These are phyloP conservation scores for Corymbia calophylla DNA, from an alignment of 441 rosid species.

Conservation along the genomic window DNA sequence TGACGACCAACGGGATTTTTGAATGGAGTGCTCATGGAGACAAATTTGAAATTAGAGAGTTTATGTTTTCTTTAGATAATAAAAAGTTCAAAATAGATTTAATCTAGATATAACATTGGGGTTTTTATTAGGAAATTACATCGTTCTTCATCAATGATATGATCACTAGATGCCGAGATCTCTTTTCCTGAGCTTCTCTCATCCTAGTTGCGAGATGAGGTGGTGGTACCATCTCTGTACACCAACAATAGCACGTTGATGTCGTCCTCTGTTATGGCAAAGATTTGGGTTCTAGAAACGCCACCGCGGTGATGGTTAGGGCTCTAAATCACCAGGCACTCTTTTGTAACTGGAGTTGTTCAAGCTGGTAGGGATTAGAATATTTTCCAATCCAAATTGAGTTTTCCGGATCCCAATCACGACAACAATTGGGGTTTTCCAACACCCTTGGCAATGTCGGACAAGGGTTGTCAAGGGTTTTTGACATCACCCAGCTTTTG, in stretches of 20 bases:
- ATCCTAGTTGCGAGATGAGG: background rate
- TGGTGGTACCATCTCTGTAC: background rate
- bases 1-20: background rate
- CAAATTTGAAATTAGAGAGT: background rate
- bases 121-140: fast-evolving
- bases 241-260: background rate
- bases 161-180: background rate
- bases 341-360: background rate
- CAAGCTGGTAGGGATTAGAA: background rate
- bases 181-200: background rate
- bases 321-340: background rate
- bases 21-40: background rate
- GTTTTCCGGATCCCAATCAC: background rate
- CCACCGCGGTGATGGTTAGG: background rate
- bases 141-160: background rate
- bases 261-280: background rate
- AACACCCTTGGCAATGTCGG: background rate
- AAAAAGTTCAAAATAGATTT: fast-evolving
- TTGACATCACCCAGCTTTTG: fast-evolving
- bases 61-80: background rate
- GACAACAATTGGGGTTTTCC: background rate
- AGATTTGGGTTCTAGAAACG: background rate
- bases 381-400: fast-evolving
- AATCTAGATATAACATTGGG: fast-evolving
- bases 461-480: background rate